phyloP scores from a whole-genome alignment of 345 rosid genomes.

The Acer saccharum region DNA sequence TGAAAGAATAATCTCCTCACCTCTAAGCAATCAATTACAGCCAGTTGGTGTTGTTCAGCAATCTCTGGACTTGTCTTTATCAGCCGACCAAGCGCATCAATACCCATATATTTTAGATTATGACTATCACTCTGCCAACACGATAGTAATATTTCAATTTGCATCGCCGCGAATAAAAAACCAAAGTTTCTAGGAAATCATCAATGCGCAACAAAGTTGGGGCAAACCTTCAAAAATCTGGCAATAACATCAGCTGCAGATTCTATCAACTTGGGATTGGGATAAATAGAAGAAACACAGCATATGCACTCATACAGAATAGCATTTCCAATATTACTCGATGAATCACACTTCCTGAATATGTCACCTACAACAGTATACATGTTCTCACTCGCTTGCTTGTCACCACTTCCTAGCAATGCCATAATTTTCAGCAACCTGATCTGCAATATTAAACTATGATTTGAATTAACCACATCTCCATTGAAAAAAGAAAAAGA shows the following conservation, averaged over 20 bases:
- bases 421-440: constrained; percentile 91
- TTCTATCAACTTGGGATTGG: constrained; percentile 81
- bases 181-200: not conserved
- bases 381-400: constrained; percentile 91
- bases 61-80: constrained; percentile 90
- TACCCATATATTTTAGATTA: constrained; percentile 94
- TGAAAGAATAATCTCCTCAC: constrained; percentile 45
- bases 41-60: constrained; percentile 97
- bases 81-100: constrained; percentile 91
- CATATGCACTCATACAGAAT: constrained; percentile 86
- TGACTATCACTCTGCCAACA: constrained; percentile 90
- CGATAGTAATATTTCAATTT: constrained; percentile 17
- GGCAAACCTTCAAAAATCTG: constrained; percentile 83
- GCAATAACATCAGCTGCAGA: constrained; percentile 88
- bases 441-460: constrained; percentile 55
- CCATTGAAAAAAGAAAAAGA: not conserved
- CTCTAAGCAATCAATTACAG: constrained; percentile 99
- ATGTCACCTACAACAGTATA: constrained; percentile 90
- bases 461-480: constrained; percentile 13
- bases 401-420: constrained; percentile 93
- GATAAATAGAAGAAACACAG: constrained; percentile 86
- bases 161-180: constrained; percentile 15
- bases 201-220: constrained; percentile 10
- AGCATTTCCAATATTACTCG: constrained; percentile 94
- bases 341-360: constrained; percentile 84